Percentiles rank a stretch among this genome's conserved stretches.
Conservation (phyloP, 345 rosid species). For the Salix dunnii region DNA sequence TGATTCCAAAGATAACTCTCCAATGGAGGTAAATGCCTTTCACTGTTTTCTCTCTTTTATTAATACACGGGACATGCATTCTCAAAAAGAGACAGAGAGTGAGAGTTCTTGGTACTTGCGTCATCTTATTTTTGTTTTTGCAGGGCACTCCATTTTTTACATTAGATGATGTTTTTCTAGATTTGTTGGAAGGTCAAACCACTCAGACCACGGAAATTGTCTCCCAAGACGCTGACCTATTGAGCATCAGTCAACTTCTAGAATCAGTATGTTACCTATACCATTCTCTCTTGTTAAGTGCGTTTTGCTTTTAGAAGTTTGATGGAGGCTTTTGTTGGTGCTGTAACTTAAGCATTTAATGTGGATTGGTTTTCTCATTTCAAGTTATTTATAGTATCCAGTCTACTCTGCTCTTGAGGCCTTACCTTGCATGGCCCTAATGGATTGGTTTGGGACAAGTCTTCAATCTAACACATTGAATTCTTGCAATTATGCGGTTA, state of each 20-base stretch:
- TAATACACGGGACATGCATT: constrained; percentile 7
- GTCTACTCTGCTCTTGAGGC: neutral
- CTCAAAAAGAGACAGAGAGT: neutral
- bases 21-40: constrained; percentile 34
- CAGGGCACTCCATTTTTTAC: constrained; percentile 41
- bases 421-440: neutral
- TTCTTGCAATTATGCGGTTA: neutral
- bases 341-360: neutral
- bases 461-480: neutral
- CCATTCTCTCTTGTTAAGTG: neutral
- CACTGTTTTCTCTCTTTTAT: constrained; percentile 8
- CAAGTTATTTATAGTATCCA: neutral
- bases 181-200: constrained; percentile 40
- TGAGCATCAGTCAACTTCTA: constrained; percentile 71
- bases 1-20: constrained; percentile 30
- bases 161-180: constrained; percentile 57
- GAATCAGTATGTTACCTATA: constrained; percentile 58
- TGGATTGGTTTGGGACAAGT: neutral
- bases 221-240: constrained; percentile 36
- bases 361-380: neutral
- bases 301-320: neutral
- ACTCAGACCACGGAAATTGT: constrained; percentile 32
- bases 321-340: neutral
- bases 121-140: constrained; percentile 17
- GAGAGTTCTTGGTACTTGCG: constrained; percentile 5